Conservation (phyloP, 2,329 filamentous ascomycete genomes). For the Penicillium sp. region DNA sequence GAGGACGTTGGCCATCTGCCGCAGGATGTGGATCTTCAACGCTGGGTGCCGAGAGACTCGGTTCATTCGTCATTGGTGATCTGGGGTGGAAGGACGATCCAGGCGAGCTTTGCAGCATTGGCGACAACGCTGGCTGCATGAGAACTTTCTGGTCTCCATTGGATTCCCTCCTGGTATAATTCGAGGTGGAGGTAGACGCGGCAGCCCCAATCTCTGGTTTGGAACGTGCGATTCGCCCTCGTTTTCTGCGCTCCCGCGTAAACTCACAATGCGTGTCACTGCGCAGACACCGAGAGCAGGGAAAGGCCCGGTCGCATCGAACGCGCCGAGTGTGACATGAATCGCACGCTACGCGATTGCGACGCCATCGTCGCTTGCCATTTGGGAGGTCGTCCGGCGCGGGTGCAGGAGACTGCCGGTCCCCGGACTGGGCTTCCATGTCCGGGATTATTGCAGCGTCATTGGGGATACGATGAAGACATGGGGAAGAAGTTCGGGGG, state of each 20-base stretch:
- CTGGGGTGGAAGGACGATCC: constrained; percentile 24
- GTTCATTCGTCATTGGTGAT: constrained; percentile 32
- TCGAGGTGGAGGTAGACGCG: background rate
- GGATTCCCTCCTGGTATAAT: constrained; percentile 7
- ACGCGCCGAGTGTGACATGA: constrained; percentile 85
- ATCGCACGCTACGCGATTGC: constrained; percentile 3
- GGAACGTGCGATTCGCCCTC: constrained; percentile 75
- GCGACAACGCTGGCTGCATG: constrained; percentile 15
- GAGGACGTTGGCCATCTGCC: constrained; percentile 18
- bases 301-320: constrained; percentile 88
- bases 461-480: constrained; percentile 18
- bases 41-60: constrained; percentile 30
- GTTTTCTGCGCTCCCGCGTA: constrained; percentile 87
- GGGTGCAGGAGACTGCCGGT: constrained; percentile 20
- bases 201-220: constrained; percentile 61
- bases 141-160: constrained; percentile 13
- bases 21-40: constrained; percentile 31
- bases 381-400: constrained; percentile 23
- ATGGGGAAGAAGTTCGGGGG: constrained; percentile 2
- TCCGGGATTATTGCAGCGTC: constrained; percentile 20
- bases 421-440: constrained; percentile 36
- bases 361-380: constrained; percentile 31
- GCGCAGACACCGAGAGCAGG: constrained; percentile 89
- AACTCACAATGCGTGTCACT: constrained; percentile 72
- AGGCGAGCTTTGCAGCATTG: constrained; percentile 24